These are phyloP conservation scores for Oxyria digyna DNA, from an alignment of 148 eudicot species.

Conservation along the genomic window DNA sequence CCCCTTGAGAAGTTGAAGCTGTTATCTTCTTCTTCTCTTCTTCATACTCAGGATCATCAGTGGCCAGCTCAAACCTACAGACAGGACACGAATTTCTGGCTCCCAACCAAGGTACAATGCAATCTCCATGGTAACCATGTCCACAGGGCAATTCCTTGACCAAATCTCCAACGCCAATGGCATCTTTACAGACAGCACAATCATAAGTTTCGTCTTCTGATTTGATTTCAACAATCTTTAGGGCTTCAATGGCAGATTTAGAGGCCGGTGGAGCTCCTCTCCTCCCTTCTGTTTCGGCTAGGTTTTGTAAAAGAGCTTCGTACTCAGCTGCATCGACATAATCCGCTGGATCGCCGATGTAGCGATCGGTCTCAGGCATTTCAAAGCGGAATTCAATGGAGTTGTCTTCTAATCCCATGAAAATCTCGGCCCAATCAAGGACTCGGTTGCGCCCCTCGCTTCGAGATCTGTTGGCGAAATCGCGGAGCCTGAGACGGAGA, in stretches of 20 bases:
- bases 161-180: conserved; percentile 40
- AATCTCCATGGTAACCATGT: conserved; percentile 70
- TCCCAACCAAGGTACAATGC: conserved; percentile 78
- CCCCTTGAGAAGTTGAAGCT: neutral
- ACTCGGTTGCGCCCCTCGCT: conserved; percentile 44
- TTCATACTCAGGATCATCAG: conserved; percentile 81
- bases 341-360: conserved; percentile 66
- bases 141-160: conserved; percentile 74
- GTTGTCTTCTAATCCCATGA: conserved; percentile 80
- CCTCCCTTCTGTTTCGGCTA: conserved; percentile 69
- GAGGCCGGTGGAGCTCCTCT: conserved; percentile 87
- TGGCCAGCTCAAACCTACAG: conserved; percentile 77
- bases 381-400: conserved; percentile 59
- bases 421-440: conserved; percentile 79
- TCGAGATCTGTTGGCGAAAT: conserved; percentile 39
- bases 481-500: conserved; percentile 42
- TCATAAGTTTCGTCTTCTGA: conserved; percentile 19
- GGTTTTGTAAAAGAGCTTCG: conserved; percentile 60
- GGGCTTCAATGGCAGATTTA: conserved; percentile 32
- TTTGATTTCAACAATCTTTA: conserved; percentile 28
- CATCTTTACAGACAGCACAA: conserved; percentile 73
- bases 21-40: conserved; percentile 46
- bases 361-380: conserved; percentile 34
- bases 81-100: conserved; percentile 84
- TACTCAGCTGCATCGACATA: conserved; percentile 80